Base-by-base conservation (phyloP, 257 asterid species). In the Solanum microdontum region DNA sequence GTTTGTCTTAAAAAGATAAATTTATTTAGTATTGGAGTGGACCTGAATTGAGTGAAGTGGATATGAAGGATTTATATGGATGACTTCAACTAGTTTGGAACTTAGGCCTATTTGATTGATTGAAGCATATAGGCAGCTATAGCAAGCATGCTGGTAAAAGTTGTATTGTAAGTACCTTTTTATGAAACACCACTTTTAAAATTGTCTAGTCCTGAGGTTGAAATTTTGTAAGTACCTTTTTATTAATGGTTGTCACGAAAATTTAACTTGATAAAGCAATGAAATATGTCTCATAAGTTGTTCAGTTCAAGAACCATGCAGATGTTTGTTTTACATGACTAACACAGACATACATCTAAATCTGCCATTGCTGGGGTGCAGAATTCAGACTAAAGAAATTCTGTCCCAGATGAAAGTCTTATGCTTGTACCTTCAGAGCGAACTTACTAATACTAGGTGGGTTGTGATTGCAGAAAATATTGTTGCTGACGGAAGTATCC, bases 381-480 rank as follows among this genome's bases (percentile, higher is more conserved):
- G 85, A 82, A 68, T 17, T 45, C 13, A n/a, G 28, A 84, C 79
- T 68, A 60, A 85, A 68, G 66, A 84, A 17, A 82, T 32, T 36
- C 58, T 30, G 30, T 30, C 85, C 66, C 85, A 28, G 68, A 48
- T 82, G 85, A 48, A 82, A 28, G 64, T 48, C 23, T 30, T 19
- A 30, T 28, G 69, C 37, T 82, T 82, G 70, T 30, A 82, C 70
- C 43, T 48, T 48, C 19, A 30, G 70, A 80, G 85, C 12, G 36
- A 33, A 30, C 23, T 24, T 45, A 82, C 70, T 82, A 30, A 82
- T 48, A 82, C 17, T 82, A 60, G 88, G 87, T 87, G 80, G 88
- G 90, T 87, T 72, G 82, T 88, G 87, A 75, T 88, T 90, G 89
- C 96, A 96, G 99, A 92, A 30, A 84, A 91, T 86, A 86, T 95